Evolutionary conservation across 495 filamentous ascomycete species (phyloP).

Genomic region (Aspergillus leporis): DNA sequence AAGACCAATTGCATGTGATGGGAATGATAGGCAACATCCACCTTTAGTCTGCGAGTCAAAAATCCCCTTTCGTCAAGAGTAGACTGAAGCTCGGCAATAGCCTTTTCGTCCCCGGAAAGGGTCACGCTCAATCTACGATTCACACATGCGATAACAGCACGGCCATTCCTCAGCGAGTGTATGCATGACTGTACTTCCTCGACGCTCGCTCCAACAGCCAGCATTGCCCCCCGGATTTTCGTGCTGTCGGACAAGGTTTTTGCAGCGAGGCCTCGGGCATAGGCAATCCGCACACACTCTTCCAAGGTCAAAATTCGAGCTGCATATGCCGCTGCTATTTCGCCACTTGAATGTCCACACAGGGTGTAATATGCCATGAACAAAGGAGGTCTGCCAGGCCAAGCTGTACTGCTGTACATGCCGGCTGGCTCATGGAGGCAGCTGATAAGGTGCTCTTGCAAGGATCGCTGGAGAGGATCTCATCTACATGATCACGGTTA

Average conservation of each 20-base stretch:
- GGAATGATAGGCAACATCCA: constrained; percentile 50
- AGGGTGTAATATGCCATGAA: constrained; percentile 33
- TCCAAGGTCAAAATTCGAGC: constrained; percentile 27
- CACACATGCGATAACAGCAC: constrained; percentile 41
- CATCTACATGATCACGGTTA: neutral
- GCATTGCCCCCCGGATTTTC: constrained; percentile 32
- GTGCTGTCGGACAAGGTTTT: constrained; percentile 13
- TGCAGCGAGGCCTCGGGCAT: constrained; percentile 32
- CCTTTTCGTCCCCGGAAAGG: constrained; percentile 32
- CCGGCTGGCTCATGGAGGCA: constrained; percentile 30
- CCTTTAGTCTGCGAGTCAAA: constrained; percentile 44
- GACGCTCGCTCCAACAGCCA: constrained; percentile 34
- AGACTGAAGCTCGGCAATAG: constrained; percentile 33
- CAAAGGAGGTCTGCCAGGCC: constrained; percentile 35
- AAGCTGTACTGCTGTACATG: constrained; percentile 40
- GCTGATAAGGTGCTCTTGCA: neutral
- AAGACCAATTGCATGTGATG: constrained; percentile 45
- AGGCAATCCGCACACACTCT: constrained; percentile 34
- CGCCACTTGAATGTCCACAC: constrained; percentile 41
- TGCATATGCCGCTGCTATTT: constrained; percentile 44
- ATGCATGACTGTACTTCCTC: constrained; percentile 27
- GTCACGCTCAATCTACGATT: constrained; percentile 50
- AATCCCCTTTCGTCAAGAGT: constrained; percentile 32
- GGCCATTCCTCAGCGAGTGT: constrained; percentile 16
- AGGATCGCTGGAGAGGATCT: neutral